Percentiles rank a stretch among this genome's conserved stretches.
phyloP scores from a whole-genome alignment of 768 basidiomycete species.

The Macrolepiota fuliginosa region DNA sequence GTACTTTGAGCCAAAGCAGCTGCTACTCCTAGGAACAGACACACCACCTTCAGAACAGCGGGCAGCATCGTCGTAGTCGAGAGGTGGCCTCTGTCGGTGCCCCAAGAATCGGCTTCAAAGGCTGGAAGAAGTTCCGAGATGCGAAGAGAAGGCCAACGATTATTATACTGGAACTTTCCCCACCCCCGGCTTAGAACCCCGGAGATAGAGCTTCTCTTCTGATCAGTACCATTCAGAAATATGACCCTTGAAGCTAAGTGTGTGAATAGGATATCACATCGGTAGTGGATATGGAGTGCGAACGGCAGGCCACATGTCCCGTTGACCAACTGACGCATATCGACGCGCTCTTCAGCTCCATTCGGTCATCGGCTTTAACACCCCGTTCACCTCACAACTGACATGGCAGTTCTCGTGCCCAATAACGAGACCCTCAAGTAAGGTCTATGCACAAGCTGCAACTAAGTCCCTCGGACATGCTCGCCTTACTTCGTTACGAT shows the following conservation, averaged over 20 bases:
- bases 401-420: not conserved
- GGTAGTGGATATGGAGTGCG: not conserved
- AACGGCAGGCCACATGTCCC: not conserved
- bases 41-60: not conserved
- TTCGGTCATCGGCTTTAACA: not conserved
- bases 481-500: not conserved
- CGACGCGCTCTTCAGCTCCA: not conserved
- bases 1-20: constrained; percentile 4
- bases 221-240: constrained; percentile 3
- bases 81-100: not conserved
- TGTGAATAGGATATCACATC: not conserved
- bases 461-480: not conserved
- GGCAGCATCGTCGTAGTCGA: not conserved
- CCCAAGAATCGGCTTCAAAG: not conserved
- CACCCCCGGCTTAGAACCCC: not conserved
- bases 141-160: not conserved
- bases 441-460: not conserved
- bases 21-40: not conserved
- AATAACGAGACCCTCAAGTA: not conserved
- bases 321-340: not conserved
- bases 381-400: not conserved
- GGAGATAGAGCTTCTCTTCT: not conserved
- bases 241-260: not conserved
- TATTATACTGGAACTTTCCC: constrained; percentile 1
- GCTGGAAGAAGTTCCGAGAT: not conserved